phyloP scores from a whole-genome alignment of 805 yeast species.

The Candida jianshihensis region DNA sequence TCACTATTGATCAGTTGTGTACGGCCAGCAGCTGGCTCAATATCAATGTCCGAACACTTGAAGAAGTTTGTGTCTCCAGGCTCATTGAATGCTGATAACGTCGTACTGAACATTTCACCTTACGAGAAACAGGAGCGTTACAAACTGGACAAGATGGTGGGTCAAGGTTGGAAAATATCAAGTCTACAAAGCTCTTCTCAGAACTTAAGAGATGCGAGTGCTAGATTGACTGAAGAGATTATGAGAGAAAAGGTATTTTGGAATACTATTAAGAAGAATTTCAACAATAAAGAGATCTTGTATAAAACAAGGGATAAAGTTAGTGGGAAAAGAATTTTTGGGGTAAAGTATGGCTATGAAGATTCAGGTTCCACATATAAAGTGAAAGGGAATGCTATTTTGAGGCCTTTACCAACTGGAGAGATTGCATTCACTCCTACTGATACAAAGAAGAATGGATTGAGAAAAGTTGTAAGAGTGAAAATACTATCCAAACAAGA shows the following conservation, averaged over 20 bases:
- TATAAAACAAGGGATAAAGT: conserved; percentile 59
- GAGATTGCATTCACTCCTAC: conserved; percentile 36
- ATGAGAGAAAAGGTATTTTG: conserved; percentile 62
- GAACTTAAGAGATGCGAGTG: conserved; percentile 44
- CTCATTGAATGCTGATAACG: conserved; percentile 47
- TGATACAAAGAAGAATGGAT: conserved; percentile 29
- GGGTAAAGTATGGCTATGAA: conserved; percentile 84
- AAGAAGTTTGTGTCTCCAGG: conserved; percentile 70
- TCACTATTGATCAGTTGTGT: conserved; percentile 74
- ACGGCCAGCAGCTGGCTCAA: conserved; percentile 78
- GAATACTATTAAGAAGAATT: conserved; percentile 33
- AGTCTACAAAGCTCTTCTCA: conserved; percentile 51
- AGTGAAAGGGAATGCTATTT: conserved; percentile 62
- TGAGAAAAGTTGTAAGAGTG: conserved; percentile 48
- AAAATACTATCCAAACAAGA: conserved; percentile 49
- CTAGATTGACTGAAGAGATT: conserved; percentile 46
- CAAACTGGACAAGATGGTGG: conserved; percentile 21
- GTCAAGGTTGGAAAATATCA: conserved; percentile 77
- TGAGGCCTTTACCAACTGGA: conserved; percentile 39
- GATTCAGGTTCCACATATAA: conserved; percentile 79
- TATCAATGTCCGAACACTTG: conserved; percentile 83
- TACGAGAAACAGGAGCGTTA: conserved; percentile 17
- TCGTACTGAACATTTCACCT: conserved; percentile 15
- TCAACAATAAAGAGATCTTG: conserved; percentile 47
- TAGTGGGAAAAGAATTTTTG: conserved; percentile 47